Evolutionary conservation across 2,329 filamentous ascomycete genomes (phyloP).

Genomic region (Claviceps fusiformis): DNA sequence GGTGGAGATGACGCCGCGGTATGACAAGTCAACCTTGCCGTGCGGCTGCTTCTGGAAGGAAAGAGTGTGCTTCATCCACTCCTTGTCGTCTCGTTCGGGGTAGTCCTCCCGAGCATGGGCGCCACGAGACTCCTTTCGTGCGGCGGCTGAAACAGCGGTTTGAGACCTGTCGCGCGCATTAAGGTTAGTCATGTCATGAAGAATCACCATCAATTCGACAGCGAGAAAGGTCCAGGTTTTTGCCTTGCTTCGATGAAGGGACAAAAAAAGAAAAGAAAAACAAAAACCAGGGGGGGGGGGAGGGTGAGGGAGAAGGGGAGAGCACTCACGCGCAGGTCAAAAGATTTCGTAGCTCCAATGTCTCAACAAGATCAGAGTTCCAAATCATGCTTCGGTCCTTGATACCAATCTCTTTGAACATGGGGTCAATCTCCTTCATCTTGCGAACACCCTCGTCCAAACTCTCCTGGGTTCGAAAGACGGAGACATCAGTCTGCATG

Average conservation of each 20-base stretch:
- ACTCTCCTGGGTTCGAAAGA: slow-evolving; percentile 89
- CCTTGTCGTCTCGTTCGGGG: slow-evolving; percentile 85
- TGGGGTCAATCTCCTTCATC: slow-evolving; percentile 72
- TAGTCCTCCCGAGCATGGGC: slow-evolving; percentile 95
- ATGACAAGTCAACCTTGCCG: slow-evolving; percentile 71
- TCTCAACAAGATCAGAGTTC: slow-evolving; percentile 96
- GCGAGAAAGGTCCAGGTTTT: not conserved
- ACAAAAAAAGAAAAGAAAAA: too few species aligned
- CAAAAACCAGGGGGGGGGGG: not conserved
- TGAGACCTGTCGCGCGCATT: slow-evolving; percentile 47
- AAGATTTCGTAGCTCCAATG: slow-evolving; percentile 86
- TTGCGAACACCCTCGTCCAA: slow-evolving; percentile 85
- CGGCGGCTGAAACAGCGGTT: slow-evolving; percentile 80
- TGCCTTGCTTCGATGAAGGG: too few species aligned
- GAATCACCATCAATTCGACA: too few species aligned
- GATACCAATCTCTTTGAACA: slow-evolving; percentile 74
- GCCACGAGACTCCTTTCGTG: slow-evolving; percentile 93
- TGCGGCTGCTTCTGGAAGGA: slow-evolving; percentile 92
- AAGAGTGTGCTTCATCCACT: slow-evolving; percentile 99
- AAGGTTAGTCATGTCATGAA: not conserved
- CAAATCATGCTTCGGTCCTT: slow-evolving; percentile 99
- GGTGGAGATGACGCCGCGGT: slow-evolving; percentile 67
- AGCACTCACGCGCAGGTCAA: slow-evolving; percentile 85
- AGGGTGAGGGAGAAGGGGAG: not conserved
- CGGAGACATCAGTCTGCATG: slow-evolving; percentile 94